phyloP scores from a whole-genome alignment of 2,329 filamentous ascomycete species.

The Claviceps purpurea region DNA sequence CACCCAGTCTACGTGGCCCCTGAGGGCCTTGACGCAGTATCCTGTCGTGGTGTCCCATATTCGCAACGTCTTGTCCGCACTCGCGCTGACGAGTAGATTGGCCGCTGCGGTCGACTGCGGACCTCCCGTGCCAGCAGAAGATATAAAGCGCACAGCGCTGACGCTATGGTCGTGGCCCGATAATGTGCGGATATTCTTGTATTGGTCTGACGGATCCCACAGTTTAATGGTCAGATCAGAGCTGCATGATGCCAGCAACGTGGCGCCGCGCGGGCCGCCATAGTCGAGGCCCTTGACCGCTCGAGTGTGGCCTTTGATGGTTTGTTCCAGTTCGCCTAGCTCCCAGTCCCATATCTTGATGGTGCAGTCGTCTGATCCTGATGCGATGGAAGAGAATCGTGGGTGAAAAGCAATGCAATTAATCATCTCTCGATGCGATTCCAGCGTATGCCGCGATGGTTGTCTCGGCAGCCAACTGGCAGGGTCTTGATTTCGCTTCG shows the following conservation, averaged over 20 bases:
- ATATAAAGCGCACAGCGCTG: slow-evolving; percentile 69
- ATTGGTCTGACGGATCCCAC: slow-evolving; percentile 85
- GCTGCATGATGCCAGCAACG: slow-evolving; percentile 49
- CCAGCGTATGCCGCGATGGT: slow-evolving; percentile 67
- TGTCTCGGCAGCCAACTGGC: slow-evolving; percentile 73
- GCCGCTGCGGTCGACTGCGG: slow-evolving; percentile 59
- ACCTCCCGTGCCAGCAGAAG: slow-evolving; percentile 63
- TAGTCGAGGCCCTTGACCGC: slow-evolving; percentile 82
- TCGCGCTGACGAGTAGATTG: slow-evolving; percentile 74
- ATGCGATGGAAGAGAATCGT: slow-evolving; percentile 78
- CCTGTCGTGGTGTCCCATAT: slow-evolving; percentile 90
- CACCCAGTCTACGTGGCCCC: slow-evolving; percentile 77
- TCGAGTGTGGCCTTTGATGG: slow-evolving; percentile 84
- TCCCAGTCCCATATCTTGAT: slow-evolving; percentile 99
- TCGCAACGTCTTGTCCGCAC: slow-evolving; percentile 66
- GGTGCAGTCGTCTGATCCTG: slow-evolving; percentile 80
- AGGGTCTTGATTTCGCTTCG: slow-evolving; percentile 72
- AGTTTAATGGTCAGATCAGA: slow-evolving; percentile 84
- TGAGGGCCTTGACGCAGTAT: slow-evolving; percentile 75
- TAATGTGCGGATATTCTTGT: slow-evolving; percentile 87
- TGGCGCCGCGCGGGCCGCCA: slow-evolving; percentile 69
- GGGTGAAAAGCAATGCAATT: slow-evolving; percentile 89
- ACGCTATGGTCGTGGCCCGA: slow-evolving; percentile 86
- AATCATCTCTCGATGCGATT: slow-evolving; percentile 69
- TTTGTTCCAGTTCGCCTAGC: slow-evolving; percentile 76